A percentile compares a stretch with the other conserved stretches of the same genome.
Conservation (phyloP, 2,329 filamentous ascomycete genomes). For the Pseudocercospora pini-densiflorae region DNA sequence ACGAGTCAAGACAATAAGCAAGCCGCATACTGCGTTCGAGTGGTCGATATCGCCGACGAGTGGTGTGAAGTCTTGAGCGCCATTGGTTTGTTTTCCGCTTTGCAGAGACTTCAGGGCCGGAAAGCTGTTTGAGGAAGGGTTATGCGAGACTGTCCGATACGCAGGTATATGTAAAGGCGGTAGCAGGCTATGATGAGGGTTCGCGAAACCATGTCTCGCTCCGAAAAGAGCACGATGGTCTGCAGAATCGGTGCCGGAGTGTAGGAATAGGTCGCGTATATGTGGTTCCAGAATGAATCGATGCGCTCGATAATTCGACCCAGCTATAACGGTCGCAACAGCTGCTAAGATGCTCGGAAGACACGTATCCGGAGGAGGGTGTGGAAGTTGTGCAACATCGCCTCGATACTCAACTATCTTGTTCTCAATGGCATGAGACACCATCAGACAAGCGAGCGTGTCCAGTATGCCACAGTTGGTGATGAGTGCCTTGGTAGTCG, state of each 20-base stretch:
- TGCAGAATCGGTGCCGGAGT: slow-evolving; percentile 23
- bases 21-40: slow-evolving; percentile 53
- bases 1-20: slow-evolving; percentile 52
- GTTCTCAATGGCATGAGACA: slow-evolving; percentile 56
- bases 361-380: slow-evolving; percentile 61
- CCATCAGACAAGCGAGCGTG: slow-evolving; percentile 74
- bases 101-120: slow-evolving; percentile 47
- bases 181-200: slow-evolving; percentile 30
- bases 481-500: slow-evolving; percentile 69
- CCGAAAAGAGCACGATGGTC: slow-evolving; percentile 33
- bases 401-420: slow-evolving; percentile 34
- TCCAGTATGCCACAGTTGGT: slow-evolving; percentile 77
- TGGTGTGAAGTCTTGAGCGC: slow-evolving; percentile 15
- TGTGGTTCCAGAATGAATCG: slow-evolving; percentile 56
- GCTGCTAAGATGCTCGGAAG: slow-evolving; percentile 76
- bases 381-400: slow-evolving; percentile 40
- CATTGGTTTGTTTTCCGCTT: slow-evolving; percentile 20
- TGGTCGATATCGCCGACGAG: slow-evolving; percentile 44
- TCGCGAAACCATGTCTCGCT: slow-evolving; percentile 33
- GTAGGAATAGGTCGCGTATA: slow-evolving; percentile 44
- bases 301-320: slow-evolving; percentile 78
- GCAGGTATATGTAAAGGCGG: slow-evolving; percentile 48
- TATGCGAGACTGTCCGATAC: slow-evolving; percentile 38
- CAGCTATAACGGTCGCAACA: slow-evolving; percentile 73
- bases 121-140: slow-evolving; percentile 47